Base-by-base conservation (phyloP, 441 rosid genomes). In the Syzygium syzygioides region DNA sequence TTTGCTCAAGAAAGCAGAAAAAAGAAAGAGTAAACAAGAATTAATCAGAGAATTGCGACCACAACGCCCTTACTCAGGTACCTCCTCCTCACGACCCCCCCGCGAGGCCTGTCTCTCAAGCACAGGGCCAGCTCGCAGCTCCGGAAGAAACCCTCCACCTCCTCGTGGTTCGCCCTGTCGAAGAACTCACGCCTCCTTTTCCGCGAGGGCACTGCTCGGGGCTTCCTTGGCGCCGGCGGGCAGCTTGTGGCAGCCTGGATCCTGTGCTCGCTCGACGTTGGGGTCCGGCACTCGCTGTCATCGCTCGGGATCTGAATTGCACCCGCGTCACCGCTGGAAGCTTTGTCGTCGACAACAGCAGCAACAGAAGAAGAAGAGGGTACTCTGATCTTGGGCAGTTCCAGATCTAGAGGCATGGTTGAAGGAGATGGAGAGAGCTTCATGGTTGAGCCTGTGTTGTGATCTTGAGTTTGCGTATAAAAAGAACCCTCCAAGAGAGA, bases 61-160 rank as follows among this genome's bases (percentile, higher is more conserved):
- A 41, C 83, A 28, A 37, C 52, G 83, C 83, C 83, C 52, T 85
- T 50, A 52, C 41, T 32, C 3, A 57, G 62, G 30, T 41, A 85
- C 48, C 59, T 87, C 84, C 90, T 85, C 87, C 68, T 88, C 64
- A n/a, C 68, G 14, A 54, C 90, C 48, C n/a, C 18, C 30, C 15
- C 87, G 87, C 25, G 85, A 54, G 57, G 68, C 15, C 8, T 20
- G 37, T 41, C 34, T 45, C 55, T 76, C 84, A 76, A 76, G 83
- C 52, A 45, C 83, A 41, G 83, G 26, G 83, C 83, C 83, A 76
- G 83, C 59, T 88, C 85, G 59, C 71, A 50, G 37, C 84, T 68
- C 85, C 87, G 86, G 84, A 88, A 88, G 55, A 88, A 68, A 41
- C 10, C 90, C 83, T 88, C 90, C n/a, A 88, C 90, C 53, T 85